These are phyloP conservation scores for Pilatotrama ljubarskyi DNA, from an alignment of 768 basidiomycete species.

Conservation along the genomic window DNA sequence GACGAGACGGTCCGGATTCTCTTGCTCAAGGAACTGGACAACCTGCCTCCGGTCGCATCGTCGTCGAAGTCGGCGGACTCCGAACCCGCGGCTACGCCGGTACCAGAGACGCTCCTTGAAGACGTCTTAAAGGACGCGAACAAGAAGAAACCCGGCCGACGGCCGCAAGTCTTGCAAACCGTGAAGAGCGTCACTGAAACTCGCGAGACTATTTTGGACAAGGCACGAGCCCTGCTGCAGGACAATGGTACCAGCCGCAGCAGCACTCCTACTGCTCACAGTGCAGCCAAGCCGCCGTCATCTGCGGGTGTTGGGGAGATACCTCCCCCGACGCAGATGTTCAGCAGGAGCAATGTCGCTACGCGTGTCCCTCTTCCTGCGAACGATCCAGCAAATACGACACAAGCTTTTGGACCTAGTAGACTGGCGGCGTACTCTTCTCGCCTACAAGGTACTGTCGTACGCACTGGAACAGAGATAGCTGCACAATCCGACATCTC, in stretches of 20 bases:
- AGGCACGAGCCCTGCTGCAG: conserved; percentile 39
- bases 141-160: conserved; percentile 47
- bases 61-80: conserved; percentile 5
- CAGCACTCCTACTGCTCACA: neutral
- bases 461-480: conserved; percentile 4
- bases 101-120: conserved; percentile 49
- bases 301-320: neutral
- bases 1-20: conserved; percentile 56
- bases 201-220: conserved; percentile 42
- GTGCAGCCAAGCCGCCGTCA: neutral
- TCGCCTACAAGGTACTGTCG: neutral
- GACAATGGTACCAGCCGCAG: neutral
- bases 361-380: neutral
- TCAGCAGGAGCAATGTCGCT: conserved; percentile 34
- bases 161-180: conserved; percentile 40
- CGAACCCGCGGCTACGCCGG: conserved; percentile 29
- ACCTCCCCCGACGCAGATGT: conserved; percentile 34
- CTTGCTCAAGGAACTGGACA: conserved; percentile 49
- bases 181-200: conserved; percentile 50
- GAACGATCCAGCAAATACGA: conserved; percentile 41
- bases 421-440: conserved; percentile 13
- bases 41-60: conserved; percentile 16
- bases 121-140: conserved; percentile 48
- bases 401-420: conserved; percentile 22
- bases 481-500: conserved; percentile 13